Evolutionary conservation across 352 stramenopile species (phyloP).

Genomic region (Pythium rishiriense): DNA sequence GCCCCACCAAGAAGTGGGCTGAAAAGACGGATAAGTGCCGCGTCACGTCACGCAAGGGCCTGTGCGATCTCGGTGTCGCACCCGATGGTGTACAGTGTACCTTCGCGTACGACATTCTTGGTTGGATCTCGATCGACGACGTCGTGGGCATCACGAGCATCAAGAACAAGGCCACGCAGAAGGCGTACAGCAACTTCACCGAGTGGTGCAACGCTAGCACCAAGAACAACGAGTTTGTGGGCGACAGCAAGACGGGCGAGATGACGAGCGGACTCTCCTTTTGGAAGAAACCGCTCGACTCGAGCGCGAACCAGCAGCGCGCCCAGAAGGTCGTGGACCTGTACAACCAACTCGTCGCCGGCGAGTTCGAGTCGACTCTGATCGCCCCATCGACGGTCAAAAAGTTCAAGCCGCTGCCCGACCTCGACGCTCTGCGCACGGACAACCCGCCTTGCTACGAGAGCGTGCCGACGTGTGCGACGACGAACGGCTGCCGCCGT

Average conservation of each 20-base stretch:
- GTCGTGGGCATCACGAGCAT: conserved; percentile 75
- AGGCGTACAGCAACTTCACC: conserved; percentile 60
- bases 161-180: conserved; percentile 48
- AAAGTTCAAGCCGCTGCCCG: conserved; percentile 14
- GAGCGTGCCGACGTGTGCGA: conserved; percentile 32
- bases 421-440: conserved; percentile 18
- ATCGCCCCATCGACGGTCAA: conserved; percentile 33
- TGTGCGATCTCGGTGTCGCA: conserved; percentile 54
- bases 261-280: conserved; percentile 36
- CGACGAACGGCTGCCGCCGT: conserved; percentile 31
- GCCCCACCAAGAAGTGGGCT: conserved; percentile 47
- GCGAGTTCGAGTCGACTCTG: conserved; percentile 37
- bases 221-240: conserved; percentile 69
- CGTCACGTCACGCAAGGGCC: conserved; percentile 46
- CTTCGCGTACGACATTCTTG: conserved; percentile 79
- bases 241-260: conserved; percentile 35
- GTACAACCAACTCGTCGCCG: conserved; percentile 34
- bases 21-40: conserved; percentile 44
- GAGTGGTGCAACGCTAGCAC: conserved; percentile 66
- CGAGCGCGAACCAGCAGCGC: conserved; percentile 28
- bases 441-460: conserved; percentile 40
- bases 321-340: conserved; percentile 34
- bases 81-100: conserved; percentile 80
- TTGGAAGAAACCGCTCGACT: conserved; percentile 43
- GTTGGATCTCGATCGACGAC: conserved; percentile 78